These are phyloP conservation scores for Neophaeococcomyces mojaviensis DNA, from an alignment of 2,329 filamentous ascomycete species.

Conservation along the genomic window DNA sequence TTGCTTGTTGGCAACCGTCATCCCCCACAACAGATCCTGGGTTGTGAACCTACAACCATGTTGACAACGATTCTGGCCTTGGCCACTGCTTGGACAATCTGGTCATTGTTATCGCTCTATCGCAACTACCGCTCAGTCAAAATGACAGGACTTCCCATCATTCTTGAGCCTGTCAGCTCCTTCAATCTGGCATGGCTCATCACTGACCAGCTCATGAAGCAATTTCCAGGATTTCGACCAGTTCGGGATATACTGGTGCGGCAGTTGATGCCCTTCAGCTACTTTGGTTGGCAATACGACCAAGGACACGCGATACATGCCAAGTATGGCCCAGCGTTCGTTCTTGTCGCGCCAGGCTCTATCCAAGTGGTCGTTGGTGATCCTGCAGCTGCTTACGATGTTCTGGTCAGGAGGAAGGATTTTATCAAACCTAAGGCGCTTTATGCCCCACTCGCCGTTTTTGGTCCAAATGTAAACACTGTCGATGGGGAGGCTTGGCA, in stretches of 20 bases:
- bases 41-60: too few species aligned
- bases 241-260: constrained; percentile 10
- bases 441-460: constrained; percentile 16
- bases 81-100: too few species aligned
- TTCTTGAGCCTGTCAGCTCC: too few species aligned
- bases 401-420: constrained; percentile 12
- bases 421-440: constrained; percentile 12
- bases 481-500: constrained; percentile 31
- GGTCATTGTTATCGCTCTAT: too few species aligned
- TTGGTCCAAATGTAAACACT: constrained; percentile 13
- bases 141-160: too few species aligned
- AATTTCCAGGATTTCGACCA: constrained; percentile 6
- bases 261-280: constrained; percentile 6
- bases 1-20: too few species aligned
- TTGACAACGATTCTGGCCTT: too few species aligned
- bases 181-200: constrained; percentile 12
- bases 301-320: constrained; percentile 8
- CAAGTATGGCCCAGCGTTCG: constrained; percentile 12
- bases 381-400: constrained; percentile 7
- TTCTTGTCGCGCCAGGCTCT: constrained; percentile 9
- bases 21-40: too few species aligned
- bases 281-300: constrained; percentile 12
- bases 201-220: constrained; percentile 9
- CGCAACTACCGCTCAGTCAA: too few species aligned
- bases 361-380: constrained; percentile 17